Evolutionary conservation across 2,329 filamentous ascomycete genomes (phyloP), one percentile per base, ranked within the genome.

Genomic region (Hyphodiscus sp.): DNA sequence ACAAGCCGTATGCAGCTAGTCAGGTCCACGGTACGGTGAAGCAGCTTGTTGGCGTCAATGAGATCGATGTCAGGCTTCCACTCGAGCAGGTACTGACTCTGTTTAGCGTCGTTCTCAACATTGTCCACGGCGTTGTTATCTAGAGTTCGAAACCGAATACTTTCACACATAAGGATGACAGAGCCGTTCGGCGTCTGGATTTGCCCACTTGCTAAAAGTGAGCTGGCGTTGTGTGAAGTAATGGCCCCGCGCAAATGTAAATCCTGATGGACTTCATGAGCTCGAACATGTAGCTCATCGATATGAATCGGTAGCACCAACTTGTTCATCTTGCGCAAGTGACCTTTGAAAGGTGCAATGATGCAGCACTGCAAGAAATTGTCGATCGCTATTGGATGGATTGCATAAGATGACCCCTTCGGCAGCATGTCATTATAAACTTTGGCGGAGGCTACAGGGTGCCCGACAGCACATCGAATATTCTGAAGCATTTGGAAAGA

Each of bases 401-500:
- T 11, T 11, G 11, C 11, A 19, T 45, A 45, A 13, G 10, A 19
- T 4, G 11, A 13, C 18, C 18, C 18, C 11, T 45, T 18, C 11
- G 13, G 11, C 11, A 11, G 11, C 42, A 20, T 19, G 42, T 45
- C 42, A 19, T 3, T 45, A 16, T 13, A 45, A n/a, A 45, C 18
- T 5, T 45, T 19, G 42, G 42, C 42, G 4, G 42, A 16, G 18
- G 42, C 42, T 18, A 45, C 13, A 15, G 10, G 26, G 9, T 26
- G 26, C 18, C 9, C 23, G 45, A 29, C 20, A 50, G 41, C 42
- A 20, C 23, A 13, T 44, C 20, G 61, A 55, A 46, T 43, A 20
- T 53, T 30, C 18, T 54, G 45, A 19, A 65, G 53, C 1, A 56
- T 53, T 51, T 63, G 60, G 47, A 65, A 67, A 13, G 29, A 13